Percentiles rank a stretch among this genome's conserved stretches.
phyloP scores from a whole-genome alignment of 495 filamentous ascomycete species.

The Xylaria grammica region DNA sequence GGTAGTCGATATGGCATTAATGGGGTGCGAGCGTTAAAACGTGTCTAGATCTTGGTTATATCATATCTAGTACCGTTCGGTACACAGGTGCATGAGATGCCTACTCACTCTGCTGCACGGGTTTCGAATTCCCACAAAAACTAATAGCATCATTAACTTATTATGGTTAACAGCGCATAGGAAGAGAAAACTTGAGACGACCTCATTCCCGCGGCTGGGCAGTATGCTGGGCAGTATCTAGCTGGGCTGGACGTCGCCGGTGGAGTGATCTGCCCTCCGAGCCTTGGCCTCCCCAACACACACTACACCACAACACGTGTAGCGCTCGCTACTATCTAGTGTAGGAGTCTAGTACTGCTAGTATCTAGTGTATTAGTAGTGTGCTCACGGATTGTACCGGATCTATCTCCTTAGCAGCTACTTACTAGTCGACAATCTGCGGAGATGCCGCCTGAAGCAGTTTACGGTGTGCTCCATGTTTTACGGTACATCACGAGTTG shows the following conservation, averaged over 20 bases:
- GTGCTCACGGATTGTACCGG: conserved; percentile 3
- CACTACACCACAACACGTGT: conserved; percentile 7
- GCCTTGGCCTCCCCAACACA: too few relatives aligned
- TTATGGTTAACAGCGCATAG: neutral
- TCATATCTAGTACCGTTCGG: neutral
- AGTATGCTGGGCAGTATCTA: too few relatives aligned
- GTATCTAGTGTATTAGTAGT: neutral
- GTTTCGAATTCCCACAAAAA: conserved; percentile 14
- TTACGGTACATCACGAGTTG: conserved; percentile 35
- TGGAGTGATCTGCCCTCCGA: conserved; percentile 11
- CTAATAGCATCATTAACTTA: neutral
- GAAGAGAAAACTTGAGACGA: conserved; percentile 11
- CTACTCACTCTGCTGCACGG: neutral
- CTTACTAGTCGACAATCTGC: too few relatives aligned
- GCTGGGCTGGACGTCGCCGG: neutral
- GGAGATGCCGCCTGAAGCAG: too few relatives aligned
- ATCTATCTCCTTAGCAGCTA: too few relatives aligned
- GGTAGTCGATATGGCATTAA: neutral
- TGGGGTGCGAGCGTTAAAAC: neutral
- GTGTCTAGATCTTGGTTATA: neutral
- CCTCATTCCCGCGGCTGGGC: conserved; percentile 3
- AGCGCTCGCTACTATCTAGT: neutral
- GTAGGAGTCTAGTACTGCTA: too few relatives aligned
- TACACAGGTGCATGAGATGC: neutral
- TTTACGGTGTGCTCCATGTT: too few relatives aligned